A percentile compares a stretch with the other conserved stretches of the same genome.
Evolutionary conservation across 148 eudicot genomes (phyloP).

Genomic region (Rhododendron ferrugineum): DNA sequence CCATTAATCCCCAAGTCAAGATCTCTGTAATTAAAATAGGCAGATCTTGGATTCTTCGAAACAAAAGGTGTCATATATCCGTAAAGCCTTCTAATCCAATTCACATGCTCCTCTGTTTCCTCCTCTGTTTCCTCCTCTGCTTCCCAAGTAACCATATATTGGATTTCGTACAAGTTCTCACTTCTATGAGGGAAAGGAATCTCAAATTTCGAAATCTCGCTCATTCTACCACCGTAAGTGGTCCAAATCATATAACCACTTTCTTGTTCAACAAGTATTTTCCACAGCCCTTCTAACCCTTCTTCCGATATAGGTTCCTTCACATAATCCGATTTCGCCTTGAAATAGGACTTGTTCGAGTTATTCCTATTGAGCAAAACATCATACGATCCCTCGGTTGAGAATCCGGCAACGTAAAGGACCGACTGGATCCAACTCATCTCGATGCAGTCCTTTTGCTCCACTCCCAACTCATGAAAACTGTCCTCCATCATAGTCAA

Average conservation of each 20-base stretch:
- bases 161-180: too few relatives aligned
- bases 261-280: too few relatives aligned
- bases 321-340: slow-evolving; percentile 12
- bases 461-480: slow-evolving; percentile 34
- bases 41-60: neutral
- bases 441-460: slow-evolving; percentile 16
- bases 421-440: slow-evolving; percentile 16
- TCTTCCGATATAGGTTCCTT: slow-evolving; percentile 27
- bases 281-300: neutral
- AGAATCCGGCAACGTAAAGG: slow-evolving; percentile 16
- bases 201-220: too few relatives aligned
- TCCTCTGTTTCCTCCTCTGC: too few relatives aligned
- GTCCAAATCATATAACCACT: too few relatives aligned
- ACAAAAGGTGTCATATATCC: too few relatives aligned
- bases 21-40: slow-evolving; percentile 37
- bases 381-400: slow-evolving; percentile 11
- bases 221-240: too few relatives aligned
- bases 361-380: slow-evolving; percentile 14
- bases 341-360: slow-evolving; percentile 29
- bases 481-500: slow-evolving; percentile 18
- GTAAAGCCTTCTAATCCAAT: too few relatives aligned
- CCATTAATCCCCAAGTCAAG: slow-evolving; percentile 33
- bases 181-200: too few relatives aligned
- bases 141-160: too few relatives aligned
- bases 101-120: too few relatives aligned